Evolutionary conservation across 2,329 filamentous ascomycete species (phyloP).

Genomic region (Diaporthe australafricana): DNA sequence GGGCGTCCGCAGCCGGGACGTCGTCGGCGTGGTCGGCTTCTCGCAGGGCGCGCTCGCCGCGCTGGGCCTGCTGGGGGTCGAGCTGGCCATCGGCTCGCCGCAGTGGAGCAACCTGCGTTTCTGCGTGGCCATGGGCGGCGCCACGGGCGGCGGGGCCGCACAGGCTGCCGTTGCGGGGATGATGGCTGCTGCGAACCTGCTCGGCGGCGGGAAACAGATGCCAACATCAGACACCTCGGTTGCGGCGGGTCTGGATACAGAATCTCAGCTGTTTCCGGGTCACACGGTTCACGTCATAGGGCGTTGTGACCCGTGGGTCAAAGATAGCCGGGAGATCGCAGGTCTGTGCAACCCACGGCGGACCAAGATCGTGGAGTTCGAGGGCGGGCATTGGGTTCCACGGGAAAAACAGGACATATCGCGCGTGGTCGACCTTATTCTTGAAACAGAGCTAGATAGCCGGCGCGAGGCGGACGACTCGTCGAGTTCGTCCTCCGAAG

Average conservation of each 20-base stretch:
- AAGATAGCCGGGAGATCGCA: slow-evolving; percentile 38
- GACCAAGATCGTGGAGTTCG: slow-evolving; percentile 38
- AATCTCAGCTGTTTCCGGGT: slow-evolving; percentile 25
- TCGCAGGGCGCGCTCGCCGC: slow-evolving; percentile 46
- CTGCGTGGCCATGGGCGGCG: slow-evolving; percentile 16
- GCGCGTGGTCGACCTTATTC: slow-evolving; percentile 31
- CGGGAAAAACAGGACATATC: slow-evolving; percentile 37
- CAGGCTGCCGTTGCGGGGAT: slow-evolving; percentile 37
- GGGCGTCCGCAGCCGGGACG: slow-evolving; percentile 20
- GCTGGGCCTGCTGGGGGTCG: slow-evolving; percentile 35
- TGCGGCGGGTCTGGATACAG: neutral
- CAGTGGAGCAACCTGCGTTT: slow-evolving; percentile 13
- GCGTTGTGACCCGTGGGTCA: slow-evolving; percentile 37
- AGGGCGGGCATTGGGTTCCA: slow-evolving; percentile 43
- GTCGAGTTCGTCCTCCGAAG: slow-evolving; percentile 17
- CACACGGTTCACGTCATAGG: slow-evolving; percentile 40
- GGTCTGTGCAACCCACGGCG: slow-evolving; percentile 35
- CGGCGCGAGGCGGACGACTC: slow-evolving; percentile 12
- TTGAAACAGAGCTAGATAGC: slow-evolving; percentile 16
- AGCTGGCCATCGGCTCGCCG: slow-evolving; percentile 35
- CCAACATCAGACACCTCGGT: neutral
- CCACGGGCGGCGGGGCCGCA: slow-evolving; percentile 33
- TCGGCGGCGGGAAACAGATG: neutral
- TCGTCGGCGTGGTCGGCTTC: slow-evolving; percentile 50
- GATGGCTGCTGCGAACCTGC: slow-evolving; percentile 14